Conservation (phyloP, 441 rosid species). For the Gossypium lobatum region DNA sequence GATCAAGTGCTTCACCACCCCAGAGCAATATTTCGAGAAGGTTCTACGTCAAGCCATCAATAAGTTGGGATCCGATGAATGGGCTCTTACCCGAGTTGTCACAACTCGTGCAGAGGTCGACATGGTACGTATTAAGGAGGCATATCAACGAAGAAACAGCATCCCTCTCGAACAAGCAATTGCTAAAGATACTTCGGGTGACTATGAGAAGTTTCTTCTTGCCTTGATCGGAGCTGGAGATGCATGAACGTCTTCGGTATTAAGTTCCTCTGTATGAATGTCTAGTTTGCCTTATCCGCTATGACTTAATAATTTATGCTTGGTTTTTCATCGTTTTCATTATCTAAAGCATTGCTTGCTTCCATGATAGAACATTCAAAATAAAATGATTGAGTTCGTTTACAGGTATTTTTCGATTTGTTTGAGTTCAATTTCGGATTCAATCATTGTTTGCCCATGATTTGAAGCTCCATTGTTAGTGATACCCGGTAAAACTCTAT, state of each 20-base stretch:
- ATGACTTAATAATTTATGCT: not conserved
- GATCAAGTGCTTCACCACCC: slow-evolving; percentile 64
- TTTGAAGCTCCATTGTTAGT: not conserved
- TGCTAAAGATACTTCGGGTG: slow-evolving; percentile 68
- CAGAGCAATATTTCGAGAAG: slow-evolving; percentile 83
- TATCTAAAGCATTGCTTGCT: not conserved
- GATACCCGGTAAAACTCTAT: not conserved
- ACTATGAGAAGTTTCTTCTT: slow-evolving; percentile 75
- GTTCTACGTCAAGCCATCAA: slow-evolving; percentile 56
- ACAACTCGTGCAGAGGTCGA: slow-evolving; percentile 77
- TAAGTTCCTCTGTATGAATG: not conserved
- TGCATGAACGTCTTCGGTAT: slow-evolving; percentile 20
- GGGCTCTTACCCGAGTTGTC: slow-evolving; percentile 69
- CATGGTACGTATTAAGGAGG: slow-evolving; percentile 68
- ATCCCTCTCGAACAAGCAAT: slow-evolving; percentile 59
- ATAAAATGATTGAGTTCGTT: not conserved
- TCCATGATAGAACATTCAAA: not conserved
- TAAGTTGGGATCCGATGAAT: slow-evolving; percentile 70
- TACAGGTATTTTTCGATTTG: not conserved
- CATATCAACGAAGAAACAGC: slow-evolving; percentile 62
- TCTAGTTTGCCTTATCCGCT: not conserved
- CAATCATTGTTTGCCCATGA: not conserved
- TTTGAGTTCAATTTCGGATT: not conserved
- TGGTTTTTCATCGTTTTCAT: not conserved
- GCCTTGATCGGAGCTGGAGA: slow-evolving; percentile 69